Base-by-base conservation (phyloP, 2,329 filamentous ascomycete genomes). In the Magnaporthales sp. region DNA sequence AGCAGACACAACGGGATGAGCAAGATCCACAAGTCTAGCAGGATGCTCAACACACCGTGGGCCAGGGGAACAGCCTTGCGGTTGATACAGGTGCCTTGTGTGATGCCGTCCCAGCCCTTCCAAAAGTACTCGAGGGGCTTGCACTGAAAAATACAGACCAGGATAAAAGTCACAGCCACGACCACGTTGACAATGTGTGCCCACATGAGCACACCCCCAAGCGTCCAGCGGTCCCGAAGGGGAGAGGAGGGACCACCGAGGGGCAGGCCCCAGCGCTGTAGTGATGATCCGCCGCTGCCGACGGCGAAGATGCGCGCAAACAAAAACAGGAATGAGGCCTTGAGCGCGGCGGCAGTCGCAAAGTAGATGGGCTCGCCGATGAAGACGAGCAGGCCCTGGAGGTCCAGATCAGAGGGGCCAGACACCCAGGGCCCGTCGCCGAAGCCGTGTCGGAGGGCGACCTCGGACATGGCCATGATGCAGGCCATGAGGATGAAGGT, bases 11-110 rank as follows among this genome's bases (percentile, higher is more conserved):
- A 6, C 6, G 63, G 63, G 13, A 64, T 51, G n/a, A 54, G n/a
- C 32, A 64, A 46, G n/a, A 64, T 51, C 63, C 63, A 64, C n/a
- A 64, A 9, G 32, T 64, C 63, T 22, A 64, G 63, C 63, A 56
- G 7, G 24, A 64, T 64, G 31, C 63, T 38, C 10, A 56, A 13
- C 4, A 64, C 6, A 27, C 31, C 31, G 32, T 64, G 32, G n/a
- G 29, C 63, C 63, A 51, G 19, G 2, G 32, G 32, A 11, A 64
- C 32, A 26, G 32, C 46, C 24, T 64, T 64, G 10, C 32, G 22
- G 26, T 56, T 64, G 22, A 64, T 30, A 19, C 63, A 64, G 6
- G 24, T 51, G 24, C 63, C 63, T 15, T 26, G 24, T 3, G 38
- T 38, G 13, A 54, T 22, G 38, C 24, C 24, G 24, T 64, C 63